Evolutionary conservation across 2,329 filamentous ascomycete genomes (phyloP).

Genomic region (Pyricularia grisea): DNA sequence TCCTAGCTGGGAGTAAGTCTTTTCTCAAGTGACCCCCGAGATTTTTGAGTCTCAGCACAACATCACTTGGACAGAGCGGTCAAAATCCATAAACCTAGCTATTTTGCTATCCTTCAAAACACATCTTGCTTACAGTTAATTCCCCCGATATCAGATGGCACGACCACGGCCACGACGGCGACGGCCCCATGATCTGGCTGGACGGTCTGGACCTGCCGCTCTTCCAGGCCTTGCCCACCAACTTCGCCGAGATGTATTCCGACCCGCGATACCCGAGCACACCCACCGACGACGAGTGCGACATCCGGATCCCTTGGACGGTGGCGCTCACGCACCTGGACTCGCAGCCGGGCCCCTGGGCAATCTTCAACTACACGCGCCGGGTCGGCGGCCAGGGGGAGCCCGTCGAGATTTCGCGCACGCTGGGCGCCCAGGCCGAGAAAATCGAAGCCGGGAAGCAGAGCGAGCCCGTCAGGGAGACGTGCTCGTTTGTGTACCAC

Average conservation of each 20-base stretch:
- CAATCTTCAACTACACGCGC: constrained; percentile 25
- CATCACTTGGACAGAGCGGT: too few relatives aligned
- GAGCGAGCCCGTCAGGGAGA: constrained; percentile 29
- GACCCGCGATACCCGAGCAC: constrained; percentile 7
- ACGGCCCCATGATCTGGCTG: constrained; percentile 45
- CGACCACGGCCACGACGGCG: constrained; percentile 49
- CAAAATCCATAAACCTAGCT: too few relatives aligned
- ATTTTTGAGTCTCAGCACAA: neutral
- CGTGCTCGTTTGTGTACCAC: constrained; percentile 41
- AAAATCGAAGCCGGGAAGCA: constrained; percentile 26
- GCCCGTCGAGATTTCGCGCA: constrained; percentile 25
- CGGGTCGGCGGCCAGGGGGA: constrained; percentile 14
- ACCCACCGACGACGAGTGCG: constrained; percentile 20
- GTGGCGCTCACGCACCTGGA: constrained; percentile 24
- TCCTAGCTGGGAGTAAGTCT: constrained; percentile 42
- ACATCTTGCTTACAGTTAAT: neutral
- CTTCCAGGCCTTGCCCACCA: constrained; percentile 38
- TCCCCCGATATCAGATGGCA: constrained; percentile 20
- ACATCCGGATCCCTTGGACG: constrained; percentile 14
- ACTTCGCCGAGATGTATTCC: constrained; percentile 42
- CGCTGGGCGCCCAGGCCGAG: constrained; percentile 38
- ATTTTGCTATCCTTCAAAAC: neutral
- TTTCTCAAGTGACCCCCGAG: too few relatives aligned
- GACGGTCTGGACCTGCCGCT: constrained; percentile 45
- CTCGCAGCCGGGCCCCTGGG: constrained; percentile 15